Conservation (phyloP, 2,329 filamentous ascomycete genomes). For the Microcera coccophila region DNA sequence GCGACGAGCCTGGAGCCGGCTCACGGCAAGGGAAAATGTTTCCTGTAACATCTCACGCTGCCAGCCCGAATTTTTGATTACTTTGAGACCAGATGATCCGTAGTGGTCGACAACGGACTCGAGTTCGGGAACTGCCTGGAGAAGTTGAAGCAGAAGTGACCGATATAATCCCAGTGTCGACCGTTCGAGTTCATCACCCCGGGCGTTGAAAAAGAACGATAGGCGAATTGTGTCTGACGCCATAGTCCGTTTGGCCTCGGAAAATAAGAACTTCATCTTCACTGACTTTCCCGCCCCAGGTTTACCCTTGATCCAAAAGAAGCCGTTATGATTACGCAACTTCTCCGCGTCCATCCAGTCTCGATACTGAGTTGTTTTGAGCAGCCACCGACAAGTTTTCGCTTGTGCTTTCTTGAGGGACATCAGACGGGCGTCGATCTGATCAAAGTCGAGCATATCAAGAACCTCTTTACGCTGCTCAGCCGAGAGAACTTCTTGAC, state of each 20-base stretch:
- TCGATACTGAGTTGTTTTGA: slow-evolving; percentile 30
- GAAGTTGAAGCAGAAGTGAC: slow-evolving; percentile 45
- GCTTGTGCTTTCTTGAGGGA: slow-evolving; percentile 36
- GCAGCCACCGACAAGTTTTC: slow-evolving; percentile 42
- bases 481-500: background rate
- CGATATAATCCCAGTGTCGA: slow-evolving; percentile 47
- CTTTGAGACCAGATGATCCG: background rate
- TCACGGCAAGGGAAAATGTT: background rate
- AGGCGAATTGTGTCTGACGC: slow-evolving; percentile 26
- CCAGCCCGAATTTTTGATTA: background rate
- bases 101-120: slow-evolving; percentile 29
- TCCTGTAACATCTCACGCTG: background rate
- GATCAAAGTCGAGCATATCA: slow-evolving; percentile 33
- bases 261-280: slow-evolving; percentile 40
- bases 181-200: slow-evolving; percentile 41
- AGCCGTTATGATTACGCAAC: slow-evolving; percentile 29
- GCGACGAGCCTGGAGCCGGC: background rate
- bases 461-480: slow-evolving; percentile 11
- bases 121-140: slow-evolving; percentile 33
- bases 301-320: slow-evolving; percentile 25
- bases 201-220: slow-evolving; percentile 49
- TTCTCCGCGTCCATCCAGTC: slow-evolving; percentile 33
- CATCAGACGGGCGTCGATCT: slow-evolving; percentile 36
- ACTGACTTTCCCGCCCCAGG: background rate
- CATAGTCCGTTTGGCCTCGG: slow-evolving; percentile 9